Evolutionary conservation across 2,329 filamentous ascomycete species (phyloP).

Genomic region (Stromatinia cepivora): DNA sequence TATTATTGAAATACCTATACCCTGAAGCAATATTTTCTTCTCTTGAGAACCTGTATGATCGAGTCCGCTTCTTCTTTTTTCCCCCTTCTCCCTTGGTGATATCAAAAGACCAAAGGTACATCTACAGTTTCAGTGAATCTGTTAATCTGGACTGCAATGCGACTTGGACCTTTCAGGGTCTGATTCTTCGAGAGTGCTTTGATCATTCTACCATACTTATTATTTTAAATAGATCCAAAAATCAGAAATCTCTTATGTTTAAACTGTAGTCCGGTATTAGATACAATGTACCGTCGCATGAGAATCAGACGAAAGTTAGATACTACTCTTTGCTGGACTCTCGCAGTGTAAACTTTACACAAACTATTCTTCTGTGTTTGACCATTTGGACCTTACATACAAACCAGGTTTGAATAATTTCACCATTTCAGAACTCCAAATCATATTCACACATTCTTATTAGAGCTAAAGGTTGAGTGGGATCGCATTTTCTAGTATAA

Average conservation of each 20-base stretch:
- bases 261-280: neutral
- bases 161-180: too few relatives aligned
- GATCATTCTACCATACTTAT: neutral
- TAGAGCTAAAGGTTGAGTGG: neutral
- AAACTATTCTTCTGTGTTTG: neutral
- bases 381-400: neutral
- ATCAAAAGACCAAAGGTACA: neutral
- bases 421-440: neutral
- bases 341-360: neutral
- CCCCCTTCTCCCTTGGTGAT: neutral
- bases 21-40: neutral
- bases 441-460: neutral
- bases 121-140: too few relatives aligned
- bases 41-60: neutral
- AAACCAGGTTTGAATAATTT: neutral
- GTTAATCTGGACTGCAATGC: too few relatives aligned
- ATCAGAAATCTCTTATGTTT: neutral
- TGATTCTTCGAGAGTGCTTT: neutral
- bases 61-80: too few relatives aligned
- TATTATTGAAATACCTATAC: neutral
- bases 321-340: neutral
- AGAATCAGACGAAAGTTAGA: neutral
- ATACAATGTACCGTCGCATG: neutral
- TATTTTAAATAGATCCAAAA: neutral
- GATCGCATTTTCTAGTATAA: neutral